Base-by-base conservation (phyloP, 2,329 filamentous ascomycete species). In the Zasmidium citrigriseum region DNA sequence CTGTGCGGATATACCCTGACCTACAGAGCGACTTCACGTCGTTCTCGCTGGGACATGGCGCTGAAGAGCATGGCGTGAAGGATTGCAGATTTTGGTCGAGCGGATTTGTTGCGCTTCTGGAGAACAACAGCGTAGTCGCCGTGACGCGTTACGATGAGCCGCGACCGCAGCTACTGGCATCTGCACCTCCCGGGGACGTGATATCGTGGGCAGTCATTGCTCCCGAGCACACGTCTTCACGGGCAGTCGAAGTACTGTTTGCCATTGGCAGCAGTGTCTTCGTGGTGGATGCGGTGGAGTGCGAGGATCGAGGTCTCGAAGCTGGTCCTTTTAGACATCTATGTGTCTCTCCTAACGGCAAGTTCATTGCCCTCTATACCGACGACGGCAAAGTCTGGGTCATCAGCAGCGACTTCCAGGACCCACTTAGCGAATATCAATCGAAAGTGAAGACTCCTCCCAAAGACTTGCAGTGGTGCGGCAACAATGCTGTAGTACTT, bases 21-120 rank as follows among this genome's bases (percentile, higher is more conserved):
- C 79, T 99, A n/a, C 90, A 96, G 73, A 91, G 89, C 62, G 93
- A 98, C 72, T 99, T 99, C 72, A 91, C 89, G 16, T 93, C 96
- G 58, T 99, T 98, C 75, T 93, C 90, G 1, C 81, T 99, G 0
- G 95, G 93, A 54, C 89, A 96, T 74, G 85, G 90, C 22, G 88
- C 93, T 22, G 95, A 98, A 68, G 90, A 96, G 64, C 86, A 89
- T 69, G 90, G 93, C 23, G 93, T 99, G 20, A 82, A 87, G 65
- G 88, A 88, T n/a, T 98, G 93, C 78, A 87, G 87, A 55, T 99
- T 99, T 78, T 98, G 96, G 80, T 86, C 88, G 51, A 86, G 86
- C 25, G 95, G 95, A n/a, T 91, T 99, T 75, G 93, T 98, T 22
- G 95, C 93, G 7, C 80, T 99, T 41, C 84, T 98, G 20, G 86